phyloP scores from a whole-genome alignment of 1,139 yeast species.

The Debaryomycetaceae sp. region DNA sequence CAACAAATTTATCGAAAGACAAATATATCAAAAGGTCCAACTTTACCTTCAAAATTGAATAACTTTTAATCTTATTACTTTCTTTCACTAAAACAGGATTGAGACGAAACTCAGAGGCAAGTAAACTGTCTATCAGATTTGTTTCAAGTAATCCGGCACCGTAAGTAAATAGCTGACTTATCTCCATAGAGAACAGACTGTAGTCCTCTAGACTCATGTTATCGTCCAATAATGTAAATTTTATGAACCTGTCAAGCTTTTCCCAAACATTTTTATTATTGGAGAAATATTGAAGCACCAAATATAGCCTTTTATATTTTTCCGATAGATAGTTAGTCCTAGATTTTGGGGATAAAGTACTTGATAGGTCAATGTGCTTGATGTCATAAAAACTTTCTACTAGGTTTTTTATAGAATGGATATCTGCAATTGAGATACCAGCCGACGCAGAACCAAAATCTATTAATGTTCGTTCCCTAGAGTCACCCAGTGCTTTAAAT shows the following conservation, averaged over 20 bases:
- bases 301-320: slow-evolving; percentile 6
- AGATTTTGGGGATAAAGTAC: slow-evolving; percentile 8
- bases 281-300: slow-evolving; percentile 7
- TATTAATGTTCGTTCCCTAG: background rate
- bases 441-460: slow-evolving; percentile 3
- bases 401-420: slow-evolving; percentile 17
- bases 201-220: slow-evolving; percentile 12
- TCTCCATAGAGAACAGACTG: slow-evolving; percentile 8
- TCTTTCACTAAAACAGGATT: slow-evolving; percentile 5
- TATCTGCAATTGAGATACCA: slow-evolving; percentile 13
- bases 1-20: slow-evolving; percentile 4
- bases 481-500: background rate
- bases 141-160: slow-evolving; percentile 10
- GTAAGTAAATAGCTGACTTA: slow-evolving; percentile 7
- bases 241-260: slow-evolving; percentile 16
- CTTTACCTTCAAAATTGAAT: slow-evolving; percentile 8
- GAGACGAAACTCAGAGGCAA: slow-evolving; percentile 8
- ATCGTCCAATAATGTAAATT: slow-evolving; percentile 17
- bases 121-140: slow-evolving; percentile 15
- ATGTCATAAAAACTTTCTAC: slow-evolving; percentile 14
- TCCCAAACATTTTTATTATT: slow-evolving; percentile 4
- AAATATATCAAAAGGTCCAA: slow-evolving; percentile 10
- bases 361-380: slow-evolving; percentile 13
- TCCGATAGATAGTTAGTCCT: slow-evolving; percentile 4
- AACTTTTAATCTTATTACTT: background rate